Percentiles rank a stretch among this genome's conserved stretches.
phyloP scores from a whole-genome alignment of 257 asterid species.

The Solanum etuberosum region DNA sequence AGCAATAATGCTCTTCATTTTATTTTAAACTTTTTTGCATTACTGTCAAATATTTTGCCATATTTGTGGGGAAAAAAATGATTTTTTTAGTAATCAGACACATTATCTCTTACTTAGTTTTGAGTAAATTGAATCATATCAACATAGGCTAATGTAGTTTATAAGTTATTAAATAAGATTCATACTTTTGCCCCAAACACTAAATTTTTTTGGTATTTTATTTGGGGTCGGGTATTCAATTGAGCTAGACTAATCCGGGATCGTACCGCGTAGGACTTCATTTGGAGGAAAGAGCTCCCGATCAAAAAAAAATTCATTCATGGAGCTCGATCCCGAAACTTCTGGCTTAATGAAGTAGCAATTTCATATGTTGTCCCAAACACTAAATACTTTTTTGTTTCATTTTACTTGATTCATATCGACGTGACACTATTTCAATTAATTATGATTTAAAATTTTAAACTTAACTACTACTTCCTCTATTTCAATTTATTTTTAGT shows the following conservation, averaged over 20 bases:
- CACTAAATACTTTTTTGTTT: too few species aligned
- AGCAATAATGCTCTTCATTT: not conserved
- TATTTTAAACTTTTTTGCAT: not conserved
- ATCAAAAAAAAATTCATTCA: too few species aligned
- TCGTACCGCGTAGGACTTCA: rapidly evolving
- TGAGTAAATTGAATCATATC: not conserved
- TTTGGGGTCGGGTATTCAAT: rapidly evolving
- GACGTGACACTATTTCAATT: too few species aligned
- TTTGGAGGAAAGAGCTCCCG: too few species aligned
- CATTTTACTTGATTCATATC: too few species aligned
- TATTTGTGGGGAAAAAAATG: not conserved
- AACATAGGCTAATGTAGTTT: not conserved
- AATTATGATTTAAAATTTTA: too few species aligned
- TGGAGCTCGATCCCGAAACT: too few species aligned
- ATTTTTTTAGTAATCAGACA: not conserved
- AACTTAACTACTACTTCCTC: not conserved
- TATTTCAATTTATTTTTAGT: not conserved
- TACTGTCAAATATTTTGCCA: too few species aligned
- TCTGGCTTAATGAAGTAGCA: too few species aligned
- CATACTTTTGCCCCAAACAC: not conserved
- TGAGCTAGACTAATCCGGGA: too few species aligned
- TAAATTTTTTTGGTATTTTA: too few species aligned
- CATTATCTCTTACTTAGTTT: not conserved
- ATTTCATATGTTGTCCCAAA: too few species aligned
- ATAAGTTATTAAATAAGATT: not conserved